Evolutionary conservation across 129 eudicot genomes (phyloP).

Genomic region (Chrysanthemum lavandulifolium): DNA sequence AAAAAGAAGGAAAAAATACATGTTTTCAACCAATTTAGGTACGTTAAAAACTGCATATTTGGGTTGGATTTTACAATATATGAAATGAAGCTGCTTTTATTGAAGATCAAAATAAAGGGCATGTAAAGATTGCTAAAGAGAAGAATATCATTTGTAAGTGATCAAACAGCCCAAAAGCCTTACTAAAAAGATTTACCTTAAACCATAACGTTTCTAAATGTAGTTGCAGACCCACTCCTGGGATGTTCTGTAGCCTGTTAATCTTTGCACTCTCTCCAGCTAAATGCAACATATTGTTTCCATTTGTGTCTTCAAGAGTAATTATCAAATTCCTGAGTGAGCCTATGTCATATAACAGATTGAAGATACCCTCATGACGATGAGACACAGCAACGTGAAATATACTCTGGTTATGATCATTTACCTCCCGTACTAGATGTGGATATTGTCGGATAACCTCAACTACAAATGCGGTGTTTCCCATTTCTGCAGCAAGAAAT

Average conservation of each 20-base stretch:
- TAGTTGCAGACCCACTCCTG: slow-evolving; percentile 43
- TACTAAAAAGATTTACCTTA: slow-evolving; percentile 29
- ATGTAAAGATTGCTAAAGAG: too few species aligned
- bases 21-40: too few species aligned
- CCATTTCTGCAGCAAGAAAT: slow-evolving; percentile 36
- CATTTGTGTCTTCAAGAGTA: slow-evolving; percentile 20
- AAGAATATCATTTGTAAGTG: not conserved
- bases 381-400: slow-evolving; percentile 34
- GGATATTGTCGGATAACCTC: slow-evolving; percentile 25
- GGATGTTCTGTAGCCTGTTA: slow-evolving; percentile 22
- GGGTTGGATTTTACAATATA: too few species aligned
- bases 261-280: slow-evolving; percentile 32
- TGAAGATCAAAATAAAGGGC: too few species aligned
- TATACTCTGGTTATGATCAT: slow-evolving; percentile 30
- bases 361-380: slow-evolving; percentile 36
- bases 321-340: slow-evolving; percentile 22
- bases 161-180: not conserved
- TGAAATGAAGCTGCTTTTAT: too few species aligned
- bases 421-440: slow-evolving; percentile 30
- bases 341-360: slow-evolving; percentile 32
- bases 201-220: slow-evolving; percentile 37
- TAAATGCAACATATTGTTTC: slow-evolving; percentile 38
- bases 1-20: too few species aligned
- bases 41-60: too few species aligned
- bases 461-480: slow-evolving; percentile 28